A percentile compares a stretch with the other conserved stretches of the same genome.
These are phyloP conservation scores for Cynara cardunculus DNA, from an alignment of 129 eudicot genomes.

Conservation along the genomic window DNA sequence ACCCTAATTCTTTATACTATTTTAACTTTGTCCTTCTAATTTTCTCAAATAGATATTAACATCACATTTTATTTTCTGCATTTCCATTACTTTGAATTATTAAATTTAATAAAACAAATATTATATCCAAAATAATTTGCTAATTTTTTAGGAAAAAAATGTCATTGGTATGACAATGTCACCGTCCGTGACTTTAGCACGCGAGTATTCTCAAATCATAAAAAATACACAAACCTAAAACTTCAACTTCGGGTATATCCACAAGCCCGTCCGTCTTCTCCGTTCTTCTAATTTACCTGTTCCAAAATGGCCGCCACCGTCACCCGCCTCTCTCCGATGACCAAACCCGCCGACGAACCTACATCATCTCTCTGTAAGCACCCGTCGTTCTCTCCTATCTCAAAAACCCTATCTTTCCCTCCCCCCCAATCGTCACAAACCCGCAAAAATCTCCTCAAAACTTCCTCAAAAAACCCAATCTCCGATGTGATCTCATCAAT, in stretches of 20 bases:
- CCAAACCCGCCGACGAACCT: neutral
- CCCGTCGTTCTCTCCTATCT: neutral
- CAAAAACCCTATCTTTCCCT: constrained; percentile 19
- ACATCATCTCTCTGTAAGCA: neutral
- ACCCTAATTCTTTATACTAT: too few species aligned
- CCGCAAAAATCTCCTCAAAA: neutral
- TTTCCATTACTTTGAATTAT: too few species aligned
- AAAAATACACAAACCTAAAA: neutral
- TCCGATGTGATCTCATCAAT: constrained; percentile 16
- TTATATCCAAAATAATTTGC: too few species aligned
- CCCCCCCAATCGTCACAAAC: constrained; percentile 8
- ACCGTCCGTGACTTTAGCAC: too few species aligned
- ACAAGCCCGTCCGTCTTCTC: neutral
- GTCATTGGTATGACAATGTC: too few species aligned
- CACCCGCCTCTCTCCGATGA: constrained; percentile 9
- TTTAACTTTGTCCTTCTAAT: too few species aligned
- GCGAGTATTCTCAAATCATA: neutral
- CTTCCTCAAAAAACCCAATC: constrained; percentile 25
- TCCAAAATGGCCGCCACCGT: constrained; percentile 17
- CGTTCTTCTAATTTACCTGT: neutral
- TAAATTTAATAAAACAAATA: too few species aligned
- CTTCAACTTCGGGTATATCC: neutral
- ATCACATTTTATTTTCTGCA: too few species aligned
- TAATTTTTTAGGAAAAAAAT: too few species aligned
- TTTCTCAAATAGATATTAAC: too few species aligned